A percentile compares a stretch with the other conserved stretches of the same genome.
Evolutionary conservation across 495 filamentous ascomycete genomes (phyloP).

Genomic region (Pyronema domesticum): DNA sequence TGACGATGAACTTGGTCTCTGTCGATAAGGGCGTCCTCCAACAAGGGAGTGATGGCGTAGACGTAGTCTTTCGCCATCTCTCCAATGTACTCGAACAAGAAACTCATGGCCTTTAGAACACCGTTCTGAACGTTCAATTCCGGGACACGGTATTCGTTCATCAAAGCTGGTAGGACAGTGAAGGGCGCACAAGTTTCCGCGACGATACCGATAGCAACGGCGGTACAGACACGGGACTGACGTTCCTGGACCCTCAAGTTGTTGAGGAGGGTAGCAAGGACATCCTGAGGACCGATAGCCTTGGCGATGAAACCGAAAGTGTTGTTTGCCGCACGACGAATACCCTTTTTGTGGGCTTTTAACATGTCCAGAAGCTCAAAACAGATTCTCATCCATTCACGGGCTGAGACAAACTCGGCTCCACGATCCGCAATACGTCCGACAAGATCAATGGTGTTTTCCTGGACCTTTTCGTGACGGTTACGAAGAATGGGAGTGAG

Average conservation of each 20-base stretch:
- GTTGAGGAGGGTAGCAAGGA: slow-evolving; percentile 86
- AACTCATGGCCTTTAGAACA: slow-evolving; percentile 89
- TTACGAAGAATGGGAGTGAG: slow-evolving; percentile 94
- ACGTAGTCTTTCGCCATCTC: slow-evolving; percentile 99
- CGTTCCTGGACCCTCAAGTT: slow-evolving; percentile 94
- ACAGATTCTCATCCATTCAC: slow-evolving; percentile 99
- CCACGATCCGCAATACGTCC: slow-evolving; percentile 96
- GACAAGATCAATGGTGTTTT: slow-evolving; percentile 98
- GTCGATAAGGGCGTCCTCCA: slow-evolving; percentile 95
- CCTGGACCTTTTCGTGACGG: slow-evolving; percentile 98
- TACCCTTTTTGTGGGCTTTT: slow-evolving; percentile 98
- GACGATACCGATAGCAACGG: slow-evolving; percentile 98
- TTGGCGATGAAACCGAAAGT: slow-evolving; percentile 99
- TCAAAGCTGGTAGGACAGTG: slow-evolving; percentile 93
- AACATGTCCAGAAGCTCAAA: slow-evolving; percentile 99
- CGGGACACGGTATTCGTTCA: slow-evolving; percentile 99
- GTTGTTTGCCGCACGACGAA: slow-evolving; percentile 96
- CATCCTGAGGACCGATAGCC: slow-evolving; percentile 95
- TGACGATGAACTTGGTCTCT: slow-evolving; percentile 97
- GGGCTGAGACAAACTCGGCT: slow-evolving; percentile 83
- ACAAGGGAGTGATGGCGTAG: slow-evolving; percentile 90
- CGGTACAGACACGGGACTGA: slow-evolving; percentile 94
- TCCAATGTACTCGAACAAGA: slow-evolving; percentile 97
- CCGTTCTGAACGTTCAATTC: slow-evolving; percentile 98
- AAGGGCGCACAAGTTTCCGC: slow-evolving; percentile 99